phyloP scores from a whole-genome alignment of 176 grass and related monocot species.

The Elymus sibiricus region DNA sequence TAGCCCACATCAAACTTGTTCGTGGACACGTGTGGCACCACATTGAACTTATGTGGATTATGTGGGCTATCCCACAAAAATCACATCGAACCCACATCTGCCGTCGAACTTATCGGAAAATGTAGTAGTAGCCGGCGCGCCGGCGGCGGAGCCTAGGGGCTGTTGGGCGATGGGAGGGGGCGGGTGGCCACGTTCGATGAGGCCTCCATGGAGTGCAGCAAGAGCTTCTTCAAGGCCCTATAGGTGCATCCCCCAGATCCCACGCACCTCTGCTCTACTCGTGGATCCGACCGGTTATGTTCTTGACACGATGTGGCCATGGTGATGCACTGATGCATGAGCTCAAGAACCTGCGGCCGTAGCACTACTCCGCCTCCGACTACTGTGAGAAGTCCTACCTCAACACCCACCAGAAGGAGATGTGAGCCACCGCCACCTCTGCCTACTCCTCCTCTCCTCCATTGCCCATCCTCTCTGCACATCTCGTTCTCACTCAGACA shows the following conservation, averaged over 20 bases:
- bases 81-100: no score
- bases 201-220: constrained; percentile 92
- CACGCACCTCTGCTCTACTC: no score
- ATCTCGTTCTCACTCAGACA: background rate
- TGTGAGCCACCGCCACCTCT: constrained; percentile 87
- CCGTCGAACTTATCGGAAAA: background rate
- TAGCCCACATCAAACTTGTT: no score
- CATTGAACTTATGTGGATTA: no score
- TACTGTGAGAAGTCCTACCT: constrained; percentile 96
- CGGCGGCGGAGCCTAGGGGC: constrained; percentile 13
- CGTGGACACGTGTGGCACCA: no score
- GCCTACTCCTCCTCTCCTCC: background rate
- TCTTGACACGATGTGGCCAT: background rate
- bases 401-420: no score
- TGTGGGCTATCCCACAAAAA: no score
- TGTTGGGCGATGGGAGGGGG: background rate
- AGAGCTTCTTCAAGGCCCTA: constrained; percentile 90
- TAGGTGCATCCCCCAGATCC: constrained; percentile 48
- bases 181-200: constrained; percentile 66
- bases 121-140: constrained; percentile 9
- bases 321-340: no score
- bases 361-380: constrained; percentile 89
- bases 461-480: background rate
- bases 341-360: no score
- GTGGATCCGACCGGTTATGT: constrained; percentile 12